Percentiles rank a stretch among this genome's conserved stretches.
Conservation (phyloP, 768 basidiomycete species). For the Lentinula boryana region DNA sequence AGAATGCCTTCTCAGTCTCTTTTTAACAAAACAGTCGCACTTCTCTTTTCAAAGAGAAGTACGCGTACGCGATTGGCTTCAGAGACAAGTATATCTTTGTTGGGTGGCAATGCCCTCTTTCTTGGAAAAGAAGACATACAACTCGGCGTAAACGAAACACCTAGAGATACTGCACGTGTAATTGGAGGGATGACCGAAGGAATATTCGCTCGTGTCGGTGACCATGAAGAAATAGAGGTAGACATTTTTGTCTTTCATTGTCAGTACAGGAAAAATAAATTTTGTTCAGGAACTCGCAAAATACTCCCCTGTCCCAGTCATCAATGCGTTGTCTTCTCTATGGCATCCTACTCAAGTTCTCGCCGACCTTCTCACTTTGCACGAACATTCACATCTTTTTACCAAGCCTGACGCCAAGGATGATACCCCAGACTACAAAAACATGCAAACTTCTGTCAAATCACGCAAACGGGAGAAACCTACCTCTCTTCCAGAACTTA, state of each 20-base stretch:
- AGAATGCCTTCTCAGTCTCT: slow-evolving; percentile 70
- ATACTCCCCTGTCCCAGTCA: slow-evolving; percentile 87
- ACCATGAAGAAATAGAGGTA: slow-evolving; percentile 90
- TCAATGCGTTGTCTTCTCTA: slow-evolving; percentile 92
- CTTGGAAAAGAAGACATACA: slow-evolving; percentile 89
- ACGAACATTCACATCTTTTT: slow-evolving; percentile 66
- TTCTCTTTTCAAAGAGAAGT: slow-evolving; percentile 90
- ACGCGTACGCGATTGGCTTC: slow-evolving; percentile 87
- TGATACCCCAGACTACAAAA: slow-evolving; percentile 15
- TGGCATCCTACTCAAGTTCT: slow-evolving; percentile 98
- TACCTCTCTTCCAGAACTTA: slow-evolving; percentile 43
- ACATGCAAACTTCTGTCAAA: slow-evolving; percentile 4
- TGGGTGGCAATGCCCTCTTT: slow-evolving; percentile 90
- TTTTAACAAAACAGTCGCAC: slow-evolving; percentile 78
- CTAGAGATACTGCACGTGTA: slow-evolving; percentile 80
- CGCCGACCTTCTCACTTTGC: slow-evolving; percentile 87
- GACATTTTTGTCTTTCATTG: slow-evolving; percentile 14
- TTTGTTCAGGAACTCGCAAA: slow-evolving; percentile 77
- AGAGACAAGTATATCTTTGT: slow-evolving; percentile 71
- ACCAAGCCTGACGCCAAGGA: slow-evolving; percentile 16
- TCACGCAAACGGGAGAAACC: slow-evolving; percentile 9
- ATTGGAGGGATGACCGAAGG: slow-evolving; percentile 95
- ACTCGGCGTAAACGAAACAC: slow-evolving; percentile 89
- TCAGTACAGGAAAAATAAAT: not conserved
- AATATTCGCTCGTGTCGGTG: slow-evolving; percentile 93